Evolutionary conservation across 345 rosid genomes (phyloP), one percentile per base, ranked within the genome.

Genomic region (Arabis hirsuta): DNA sequence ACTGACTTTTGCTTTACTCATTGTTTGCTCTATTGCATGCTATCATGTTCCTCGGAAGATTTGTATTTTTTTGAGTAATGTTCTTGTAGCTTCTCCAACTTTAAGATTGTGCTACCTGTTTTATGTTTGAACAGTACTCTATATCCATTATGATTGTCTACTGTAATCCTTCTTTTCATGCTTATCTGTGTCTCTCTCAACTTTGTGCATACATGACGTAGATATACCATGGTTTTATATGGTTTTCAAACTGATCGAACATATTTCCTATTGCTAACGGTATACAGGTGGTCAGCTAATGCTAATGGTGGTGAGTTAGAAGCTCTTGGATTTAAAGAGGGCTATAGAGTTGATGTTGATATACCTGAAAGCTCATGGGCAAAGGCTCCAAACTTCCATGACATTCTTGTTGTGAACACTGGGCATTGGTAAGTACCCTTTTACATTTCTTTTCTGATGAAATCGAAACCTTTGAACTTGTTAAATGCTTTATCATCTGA

Each of bases 291-390:
- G 91, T 83, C 83, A 19, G 86, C 95, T 54, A 78, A 78, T 82
- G 80, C 60, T 29, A 79, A 82, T 80, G 93, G 89, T 53, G 95
- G 96, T 43, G 74, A 78, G 71, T 80, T 91, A 66, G 96, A 88
- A 80, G 77, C 84, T 41, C 86, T 89, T 75, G 97, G 97, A 56
- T 94, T 80, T 78, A 91, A 83, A 78, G 96, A 87, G 55, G 97
- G 98, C 13, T 94, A 85, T 26, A 81, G 95, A 82, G 83, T 94
- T 69, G 97, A 94, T 84, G 87, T 91, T 39, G 98, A 94, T 78
- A 52, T 88, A 84, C 98, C 96, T 14, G 98, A 91, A 6, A 80
- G 81, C 68, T 81, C 97, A n/a, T 91, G 97, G 96, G 86, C 59
- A 6, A 80, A 83, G 58, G 98, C 98, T 82, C 78, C 86, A 16